These are phyloP conservation scores for Boletus rubropictus DNA, from an alignment of 768 basidiomycete species.

Conservation along the genomic window DNA sequence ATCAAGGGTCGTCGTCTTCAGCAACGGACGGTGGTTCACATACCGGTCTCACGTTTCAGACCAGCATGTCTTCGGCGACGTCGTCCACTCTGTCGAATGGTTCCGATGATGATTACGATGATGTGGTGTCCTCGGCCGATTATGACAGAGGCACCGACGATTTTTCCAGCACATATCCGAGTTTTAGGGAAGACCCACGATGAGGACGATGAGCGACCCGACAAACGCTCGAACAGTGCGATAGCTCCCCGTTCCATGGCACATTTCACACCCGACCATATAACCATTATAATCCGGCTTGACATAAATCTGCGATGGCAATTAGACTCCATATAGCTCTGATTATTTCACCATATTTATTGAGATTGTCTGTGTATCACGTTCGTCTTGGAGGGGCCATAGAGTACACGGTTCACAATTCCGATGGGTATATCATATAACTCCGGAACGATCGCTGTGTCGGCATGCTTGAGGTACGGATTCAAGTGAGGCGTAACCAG, in stretches of 20 bases:
- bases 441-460: conserved; percentile 48
- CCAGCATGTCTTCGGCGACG: conserved; percentile 33
- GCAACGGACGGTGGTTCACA: conserved; percentile 16
- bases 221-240: neutral
- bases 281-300: conserved; percentile 11
- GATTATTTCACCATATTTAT: conserved; percentile 19
- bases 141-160: conserved; percentile 8
- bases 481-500: conserved; percentile 18
- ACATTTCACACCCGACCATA: conserved; percentile 6
- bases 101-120: conserved; percentile 32
- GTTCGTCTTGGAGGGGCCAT: conserved; percentile 31
- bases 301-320: conserved; percentile 1
- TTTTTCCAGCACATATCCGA: conserved; percentile 12
- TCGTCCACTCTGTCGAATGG: conserved; percentile 32
- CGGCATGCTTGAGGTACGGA: conserved; percentile 47
- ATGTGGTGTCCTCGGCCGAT: conserved; percentile 29
- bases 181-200: neutral
- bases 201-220: neutral
- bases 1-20: conserved; percentile 9
- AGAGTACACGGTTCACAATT: conserved; percentile 71
- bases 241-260: neutral
- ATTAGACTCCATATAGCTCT: conserved; percentile 1
- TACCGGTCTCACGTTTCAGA: conserved; percentile 32
- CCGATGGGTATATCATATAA: conserved; percentile 81
- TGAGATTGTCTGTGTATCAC: conserved; percentile 9